These are phyloP conservation scores for Penicillium digitatum DNA, from an alignment of 2,329 filamentous ascomycete genomes.

Conservation along the genomic window DNA sequence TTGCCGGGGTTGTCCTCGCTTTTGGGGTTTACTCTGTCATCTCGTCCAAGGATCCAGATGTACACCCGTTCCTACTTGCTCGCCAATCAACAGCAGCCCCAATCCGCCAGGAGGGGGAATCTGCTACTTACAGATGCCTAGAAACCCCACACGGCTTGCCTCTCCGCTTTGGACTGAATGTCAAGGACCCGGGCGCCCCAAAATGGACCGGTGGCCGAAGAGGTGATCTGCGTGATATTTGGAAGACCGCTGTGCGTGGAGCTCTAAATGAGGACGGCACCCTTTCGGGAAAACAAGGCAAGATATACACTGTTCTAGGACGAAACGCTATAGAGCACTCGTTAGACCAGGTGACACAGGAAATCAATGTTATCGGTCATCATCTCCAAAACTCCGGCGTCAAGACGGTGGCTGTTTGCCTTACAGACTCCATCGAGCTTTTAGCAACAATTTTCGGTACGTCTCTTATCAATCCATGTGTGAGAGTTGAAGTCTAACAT, in stretches of 20 bases:
- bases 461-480: slow-evolving; percentile 12
- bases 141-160: slow-evolving; percentile 82
- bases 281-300: slow-evolving; percentile 58
- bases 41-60: slow-evolving; percentile 75
- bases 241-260: slow-evolving; percentile 68
- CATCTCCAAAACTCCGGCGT: slow-evolving; percentile 64
- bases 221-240: slow-evolving; percentile 87
- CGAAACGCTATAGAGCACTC: slow-evolving; percentile 69
- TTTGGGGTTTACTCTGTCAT: slow-evolving; percentile 69
- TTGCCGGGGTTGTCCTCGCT: slow-evolving; percentile 63
- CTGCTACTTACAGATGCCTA: slow-evolving; percentile 77
- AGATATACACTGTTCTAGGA: slow-evolving; percentile 75
- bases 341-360: slow-evolving; percentile 68
- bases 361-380: slow-evolving; percentile 85
- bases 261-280: slow-evolving; percentile 60
- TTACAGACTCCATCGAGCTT: slow-evolving; percentile 90
- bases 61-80: slow-evolving; percentile 84
- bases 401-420: slow-evolving; percentile 78
- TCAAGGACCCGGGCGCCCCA: slow-evolving; percentile 73
- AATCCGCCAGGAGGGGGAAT: slow-evolving; percentile 79
- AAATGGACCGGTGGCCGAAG: slow-evolving; percentile 81
- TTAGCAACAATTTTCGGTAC: slow-evolving; percentile 71
- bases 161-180: slow-evolving; percentile 70
- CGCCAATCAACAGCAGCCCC: slow-evolving; percentile 75
- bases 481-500: slow-evolving; percentile 10